Evolutionary conservation across 805 yeast species (phyloP).

Genomic region (Pichia nakasei): DNA sequence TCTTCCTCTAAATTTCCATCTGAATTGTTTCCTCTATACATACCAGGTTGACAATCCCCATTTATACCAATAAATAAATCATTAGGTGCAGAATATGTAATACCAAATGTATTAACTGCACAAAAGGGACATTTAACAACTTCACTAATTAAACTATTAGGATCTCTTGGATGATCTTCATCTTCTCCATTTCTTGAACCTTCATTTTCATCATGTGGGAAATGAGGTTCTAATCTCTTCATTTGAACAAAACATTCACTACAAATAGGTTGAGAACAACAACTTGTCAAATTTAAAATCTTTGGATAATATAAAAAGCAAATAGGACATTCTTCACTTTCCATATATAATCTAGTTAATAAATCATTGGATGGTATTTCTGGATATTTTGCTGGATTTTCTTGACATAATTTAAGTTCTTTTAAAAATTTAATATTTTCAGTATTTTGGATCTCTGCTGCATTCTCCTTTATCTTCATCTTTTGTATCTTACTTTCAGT

Average conservation of each 20-base stretch:
- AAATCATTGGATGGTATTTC: constrained; percentile 36
- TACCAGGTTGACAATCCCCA: constrained; percentile 40
- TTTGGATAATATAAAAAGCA: constrained; percentile 84
- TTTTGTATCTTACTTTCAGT: constrained; percentile 39
- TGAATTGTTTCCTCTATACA: no score
- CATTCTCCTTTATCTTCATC: constrained; percentile 32
- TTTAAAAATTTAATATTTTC: constrained; percentile 27
- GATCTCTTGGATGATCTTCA: no score
- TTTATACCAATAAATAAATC: constrained; percentile 47
- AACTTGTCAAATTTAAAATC: constrained; percentile 67
- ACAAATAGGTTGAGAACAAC: constrained; percentile 91
- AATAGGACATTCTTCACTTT: constrained; percentile 83
- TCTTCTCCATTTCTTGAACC: constrained; percentile 16
- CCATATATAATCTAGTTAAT: constrained; percentile 51
- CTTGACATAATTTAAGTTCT: constrained; percentile 21
- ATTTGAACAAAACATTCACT: constrained; percentile 96
- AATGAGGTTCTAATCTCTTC: constrained; percentile 85
- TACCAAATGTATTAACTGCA: constrained; percentile 79
- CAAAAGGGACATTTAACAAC: constrained; percentile 92
- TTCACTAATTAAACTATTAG: constrained; percentile 69
- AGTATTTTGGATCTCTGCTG: constrained; percentile 28
- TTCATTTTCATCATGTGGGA: constrained; percentile 62
- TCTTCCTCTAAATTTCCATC: no score
- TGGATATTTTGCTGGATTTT: constrained; percentile 21
- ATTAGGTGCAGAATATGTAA: constrained; percentile 61